phyloP scores from a whole-genome alignment of 106 monocot genomes.

The Acorus gramineus region DNA sequence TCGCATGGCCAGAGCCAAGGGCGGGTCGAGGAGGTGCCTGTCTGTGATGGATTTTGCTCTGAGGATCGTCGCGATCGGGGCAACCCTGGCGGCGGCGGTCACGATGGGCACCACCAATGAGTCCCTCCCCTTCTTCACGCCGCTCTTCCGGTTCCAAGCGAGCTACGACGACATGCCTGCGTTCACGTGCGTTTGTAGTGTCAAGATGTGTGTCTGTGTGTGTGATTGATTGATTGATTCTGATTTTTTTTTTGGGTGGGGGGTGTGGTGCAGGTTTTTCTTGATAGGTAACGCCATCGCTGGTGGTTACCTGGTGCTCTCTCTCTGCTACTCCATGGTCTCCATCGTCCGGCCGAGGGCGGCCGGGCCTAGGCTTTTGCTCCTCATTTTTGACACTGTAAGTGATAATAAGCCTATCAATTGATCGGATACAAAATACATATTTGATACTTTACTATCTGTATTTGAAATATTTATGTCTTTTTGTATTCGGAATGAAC shows the following conservation, averaged over 20 bases:
- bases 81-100: constrained; percentile 20
- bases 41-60: constrained; percentile 33
- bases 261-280: constrained; percentile 25
- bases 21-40: constrained; percentile 27
- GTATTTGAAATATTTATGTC: no score
- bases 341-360: constrained; percentile 23
- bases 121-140: constrained; percentile 62
- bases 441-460: no score
- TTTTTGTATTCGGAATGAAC: no score
- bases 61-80: constrained; percentile 23
- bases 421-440: no score
- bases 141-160: constrained; percentile 40
- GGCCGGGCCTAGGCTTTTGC: constrained; percentile 15
- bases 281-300: constrained; percentile 41
- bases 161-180: constrained; percentile 35
- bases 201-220: no score
- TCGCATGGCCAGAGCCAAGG: neutral
- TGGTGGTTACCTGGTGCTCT: constrained; percentile 38
- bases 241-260: no score
- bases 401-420: neutral
- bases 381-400: constrained; percentile 38
- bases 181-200: constrained; percentile 20
- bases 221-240: no score
- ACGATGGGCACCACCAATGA: constrained; percentile 53
- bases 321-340: constrained; percentile 32